Evolutionary conservation across 2,329 filamentous ascomycete genomes (phyloP), one percentile per base, ranked within the genome.

Genomic region (Claviceps sp.): DNA sequence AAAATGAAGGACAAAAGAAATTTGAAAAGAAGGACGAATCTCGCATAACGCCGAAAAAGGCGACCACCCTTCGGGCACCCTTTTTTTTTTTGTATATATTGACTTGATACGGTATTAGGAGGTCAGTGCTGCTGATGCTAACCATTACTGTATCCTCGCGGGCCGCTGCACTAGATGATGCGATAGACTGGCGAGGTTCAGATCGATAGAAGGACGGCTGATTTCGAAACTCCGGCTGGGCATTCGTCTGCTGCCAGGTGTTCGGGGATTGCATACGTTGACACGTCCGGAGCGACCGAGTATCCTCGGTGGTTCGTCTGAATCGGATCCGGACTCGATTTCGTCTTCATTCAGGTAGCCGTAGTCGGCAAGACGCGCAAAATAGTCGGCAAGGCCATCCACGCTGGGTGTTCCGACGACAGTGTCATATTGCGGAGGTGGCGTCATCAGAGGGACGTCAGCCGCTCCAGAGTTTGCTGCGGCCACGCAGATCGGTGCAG

Each of bases 321-420:
- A 65, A 11, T 70, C 71, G 17, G 68, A 72, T 16, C 64, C 65
- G 1, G 67, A 68, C 6, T 72, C 70, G 0, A 70, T 68, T 1
- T 66, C 66, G 6, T 56, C 58, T 16, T 63, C 65, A 13, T 65
- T 46, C 45, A 9, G 61, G 20, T 70, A 69, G 2, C 88, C 83
- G 52, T 86, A 85, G 56, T 88, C 78, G 0, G 86, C 86, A 40
- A 95, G 69, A 1, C 90, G 80, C 0, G 83, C 74, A 64, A 96
- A 96, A 66, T 96, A 96, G 61, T 95, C 90, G 1, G 88, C 86
- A 46, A 95, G 66, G 0, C 83, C 68, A 70, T 89, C 66, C 64
- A 88, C 73, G 68, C 81, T 74, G 23, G 79, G 72, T 54, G 78
- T 79, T 16, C 84, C 86, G 1, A 93, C 80, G 39, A 94, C 86